Conservation (phyloP, 495 filamentous ascomycete species). For the Neurospora cerealis region DNA sequence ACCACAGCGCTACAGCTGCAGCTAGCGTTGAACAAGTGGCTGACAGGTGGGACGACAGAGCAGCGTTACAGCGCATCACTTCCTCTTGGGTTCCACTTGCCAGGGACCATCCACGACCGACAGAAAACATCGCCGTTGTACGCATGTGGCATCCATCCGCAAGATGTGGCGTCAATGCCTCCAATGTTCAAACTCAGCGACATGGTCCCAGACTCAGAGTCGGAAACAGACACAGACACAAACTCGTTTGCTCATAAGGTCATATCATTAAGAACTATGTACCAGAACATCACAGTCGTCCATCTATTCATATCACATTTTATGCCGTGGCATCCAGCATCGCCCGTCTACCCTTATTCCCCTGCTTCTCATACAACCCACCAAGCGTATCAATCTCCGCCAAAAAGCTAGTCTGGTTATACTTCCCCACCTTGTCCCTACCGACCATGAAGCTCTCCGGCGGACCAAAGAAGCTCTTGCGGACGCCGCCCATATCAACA, state of each 20-base stretch:
- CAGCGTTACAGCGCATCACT: not conserved
- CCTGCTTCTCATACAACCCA: not conserved
- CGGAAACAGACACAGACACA: not conserved
- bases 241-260: not conserved
- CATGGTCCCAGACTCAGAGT: no score
- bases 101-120: no score
- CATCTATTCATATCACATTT: not conserved
- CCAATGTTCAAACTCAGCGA: no score
- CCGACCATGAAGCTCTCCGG: conserved; percentile 53
- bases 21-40: not conserved
- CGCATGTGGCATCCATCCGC: not conserved
- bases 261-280: not conserved
- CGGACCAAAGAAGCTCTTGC: conserved; percentile 56
- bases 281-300: not conserved
- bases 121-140: no score
- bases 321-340: not conserved
- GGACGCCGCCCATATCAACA: conserved; percentile 57
- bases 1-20: not conserved
- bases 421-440: conserved; percentile 28
- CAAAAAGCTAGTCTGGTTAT: conserved; percentile 33
- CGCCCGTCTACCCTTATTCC: not conserved
- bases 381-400: conserved; percentile 17
- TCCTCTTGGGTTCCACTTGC: not conserved
- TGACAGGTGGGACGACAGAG: not conserved
- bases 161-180: not conserved